A percentile compares a stretch with the other conserved stretches of the same genome.
Conservation (phyloP, 1,284 basidiomycete genomes). For the Apiotrichum mycotoxinovorans region DNA sequence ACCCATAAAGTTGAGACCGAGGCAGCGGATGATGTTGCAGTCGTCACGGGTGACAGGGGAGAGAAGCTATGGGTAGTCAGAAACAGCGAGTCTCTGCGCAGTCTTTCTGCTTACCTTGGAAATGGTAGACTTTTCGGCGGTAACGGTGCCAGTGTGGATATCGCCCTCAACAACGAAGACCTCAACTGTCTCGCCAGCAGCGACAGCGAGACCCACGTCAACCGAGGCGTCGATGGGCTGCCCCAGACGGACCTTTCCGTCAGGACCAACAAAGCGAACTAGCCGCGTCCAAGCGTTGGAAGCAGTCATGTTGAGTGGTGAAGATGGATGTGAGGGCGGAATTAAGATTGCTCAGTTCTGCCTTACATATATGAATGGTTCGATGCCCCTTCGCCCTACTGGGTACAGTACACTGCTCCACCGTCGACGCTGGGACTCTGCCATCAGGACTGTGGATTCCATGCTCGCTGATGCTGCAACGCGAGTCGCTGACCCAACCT, state of each 20-base stretch:
- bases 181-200: slow-evolving; percentile 17
- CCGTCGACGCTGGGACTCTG: too few relatives aligned
- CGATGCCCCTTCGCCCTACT: too few relatives aligned
- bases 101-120: neutral
- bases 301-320: slow-evolving; percentile 9
- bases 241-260: slow-evolving; percentile 24
- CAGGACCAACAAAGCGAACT: slow-evolving; percentile 32
- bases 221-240: slow-evolving; percentile 39
- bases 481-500: too few relatives aligned
- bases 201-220: slow-evolving; percentile 48
- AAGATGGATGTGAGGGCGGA: neutral
- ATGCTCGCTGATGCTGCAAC: too few relatives aligned
- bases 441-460: too few relatives aligned
- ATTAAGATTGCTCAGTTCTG: neutral
- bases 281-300: slow-evolving; percentile 26
- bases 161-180: slow-evolving; percentile 20
- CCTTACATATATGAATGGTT: neutral
- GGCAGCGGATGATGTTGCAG: slow-evolving; percentile 44
- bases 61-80: slow-evolving; percentile 4
- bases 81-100: neutral
- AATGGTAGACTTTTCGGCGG: slow-evolving; percentile 4
- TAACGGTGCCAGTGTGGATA: slow-evolving; percentile 10
- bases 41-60: slow-evolving; percentile 33
- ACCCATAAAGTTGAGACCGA: slow-evolving; percentile 44
- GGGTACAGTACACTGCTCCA: too few relatives aligned